Conservation (phyloP, 2,329 filamentous ascomycete species). For the Paraphoma chrysanthemicola region DNA sequence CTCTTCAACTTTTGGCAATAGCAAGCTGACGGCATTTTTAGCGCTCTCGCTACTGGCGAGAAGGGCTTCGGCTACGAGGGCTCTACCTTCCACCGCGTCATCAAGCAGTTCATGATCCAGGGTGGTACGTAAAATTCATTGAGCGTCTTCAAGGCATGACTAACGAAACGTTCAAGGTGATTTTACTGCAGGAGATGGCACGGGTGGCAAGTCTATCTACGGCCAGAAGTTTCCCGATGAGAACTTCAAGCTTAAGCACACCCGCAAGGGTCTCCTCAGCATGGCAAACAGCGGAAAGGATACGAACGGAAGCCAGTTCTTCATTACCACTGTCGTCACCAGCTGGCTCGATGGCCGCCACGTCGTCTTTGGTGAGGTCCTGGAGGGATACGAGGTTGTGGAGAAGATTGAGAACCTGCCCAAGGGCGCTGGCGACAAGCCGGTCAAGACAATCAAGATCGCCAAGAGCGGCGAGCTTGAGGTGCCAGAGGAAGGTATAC, state of each 20-base stretch:
- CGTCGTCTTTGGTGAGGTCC: constrained; percentile 87
- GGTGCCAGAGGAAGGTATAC: constrained; percentile 90
- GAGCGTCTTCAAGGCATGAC: too few relatives aligned
- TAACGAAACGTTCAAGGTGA: constrained; percentile 51
- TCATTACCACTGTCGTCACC: constrained; percentile 85
- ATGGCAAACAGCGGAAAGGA: constrained; percentile 67
- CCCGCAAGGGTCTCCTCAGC: constrained; percentile 80
- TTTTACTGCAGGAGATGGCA: constrained; percentile 83
- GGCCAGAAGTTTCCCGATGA: constrained; percentile 84
- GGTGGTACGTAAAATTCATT: constrained; percentile 59
- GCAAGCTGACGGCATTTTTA: constrained; percentile 50
- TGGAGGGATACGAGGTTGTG: constrained; percentile 83
- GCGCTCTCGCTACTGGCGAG: constrained; percentile 82
- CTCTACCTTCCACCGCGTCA: constrained; percentile 87
- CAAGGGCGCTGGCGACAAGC: constrained; percentile 73
- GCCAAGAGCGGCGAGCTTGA: constrained; percentile 83
- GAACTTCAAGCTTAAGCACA: constrained; percentile 95
- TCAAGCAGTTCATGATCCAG: constrained; percentile 92
- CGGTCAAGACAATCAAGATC: constrained; percentile 74
- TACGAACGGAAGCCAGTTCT: constrained; percentile 82
- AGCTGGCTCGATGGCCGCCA: constrained; percentile 83
- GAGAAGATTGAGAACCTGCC: constrained; percentile 77
- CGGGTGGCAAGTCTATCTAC: constrained; percentile 88
- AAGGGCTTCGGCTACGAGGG: constrained; percentile 85
- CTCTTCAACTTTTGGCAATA: background rate